These are phyloP conservation scores for Rhizopus delemar DNA, from an alignment of 371 early-diverging fungal genomes.

Conservation along the genomic window DNA sequence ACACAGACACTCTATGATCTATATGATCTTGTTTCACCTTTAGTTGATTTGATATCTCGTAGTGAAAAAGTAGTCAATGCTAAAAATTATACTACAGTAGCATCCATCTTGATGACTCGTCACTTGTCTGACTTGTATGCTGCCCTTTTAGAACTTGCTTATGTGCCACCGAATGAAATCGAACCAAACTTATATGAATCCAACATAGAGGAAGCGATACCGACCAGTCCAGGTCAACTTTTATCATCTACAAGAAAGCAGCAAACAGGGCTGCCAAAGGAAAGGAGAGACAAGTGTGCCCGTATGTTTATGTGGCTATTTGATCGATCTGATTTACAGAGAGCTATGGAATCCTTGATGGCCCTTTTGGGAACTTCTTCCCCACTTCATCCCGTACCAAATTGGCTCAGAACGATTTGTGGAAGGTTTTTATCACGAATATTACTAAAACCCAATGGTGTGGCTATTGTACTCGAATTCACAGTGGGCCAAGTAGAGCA, in stretches of 20 bases:
- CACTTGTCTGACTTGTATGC: conserved; percentile 70
- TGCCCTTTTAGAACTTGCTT: conserved; percentile 66
- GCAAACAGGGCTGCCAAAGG: conserved; percentile 22
- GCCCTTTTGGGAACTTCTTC: conserved; percentile 55
- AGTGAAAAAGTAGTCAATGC: conserved; percentile 25
- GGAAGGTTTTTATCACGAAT: conserved; percentile 67
- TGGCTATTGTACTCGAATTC: conserved; percentile 63
- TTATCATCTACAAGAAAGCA: conserved; percentile 7
- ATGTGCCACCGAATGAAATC: conserved; percentile 46
- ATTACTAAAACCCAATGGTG: conserved; percentile 63
- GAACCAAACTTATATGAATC: neutral
- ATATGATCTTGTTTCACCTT: conserved; percentile 11
- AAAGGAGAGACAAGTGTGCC: conserved; percentile 51
- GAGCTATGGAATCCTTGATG: conserved; percentile 67
- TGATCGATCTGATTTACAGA: conserved; percentile 54
- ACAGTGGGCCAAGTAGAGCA: conserved; percentile 57
- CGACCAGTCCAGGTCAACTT: conserved; percentile 26
- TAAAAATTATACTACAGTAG: conserved; percentile 58
- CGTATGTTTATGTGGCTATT: conserved; percentile 51
- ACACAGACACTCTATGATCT: conserved; percentile 6
- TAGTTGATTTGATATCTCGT: conserved; percentile 33
- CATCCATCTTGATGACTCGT: conserved; percentile 54
- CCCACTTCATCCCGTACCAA: conserved; percentile 52
- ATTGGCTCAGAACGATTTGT: conserved; percentile 66
- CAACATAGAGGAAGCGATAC: neutral